phyloP scores from a whole-genome alignment of 345 rosid species.

The Capsella bursapastoris region DNA sequence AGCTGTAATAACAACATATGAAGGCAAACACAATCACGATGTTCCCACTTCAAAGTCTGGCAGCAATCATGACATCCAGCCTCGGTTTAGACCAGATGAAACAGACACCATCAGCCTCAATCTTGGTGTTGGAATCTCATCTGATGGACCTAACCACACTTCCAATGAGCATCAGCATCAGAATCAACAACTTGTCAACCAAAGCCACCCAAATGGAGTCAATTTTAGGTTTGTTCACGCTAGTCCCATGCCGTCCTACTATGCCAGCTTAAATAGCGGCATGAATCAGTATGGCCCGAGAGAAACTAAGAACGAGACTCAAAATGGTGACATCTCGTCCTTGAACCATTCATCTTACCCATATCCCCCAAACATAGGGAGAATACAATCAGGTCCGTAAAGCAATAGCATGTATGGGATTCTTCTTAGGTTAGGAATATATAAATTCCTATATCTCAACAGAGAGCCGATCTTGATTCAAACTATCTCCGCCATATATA shows the following conservation, averaged over 20 bases:
- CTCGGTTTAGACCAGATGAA: constrained; percentile 61
- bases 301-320: constrained; percentile 60
- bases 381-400: constrained; percentile 82
- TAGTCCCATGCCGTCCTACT: constrained; percentile 53
- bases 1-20: constrained; percentile 98
- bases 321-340: constrained; percentile 51
- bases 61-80: constrained; percentile 63
- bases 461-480: constrained; percentile 27
- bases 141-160: constrained; percentile 54
- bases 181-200: constrained; percentile 53
- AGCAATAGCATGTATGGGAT: constrained; percentile 10
- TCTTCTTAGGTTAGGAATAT: constrained; percentile 40
- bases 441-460: constrained; percentile 23
- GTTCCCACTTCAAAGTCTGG: constrained; percentile 78
- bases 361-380: constrained; percentile 73
- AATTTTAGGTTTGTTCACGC: constrained; percentile 62
- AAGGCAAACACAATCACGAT: constrained; percentile 97
- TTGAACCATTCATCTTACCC: constrained; percentile 68
- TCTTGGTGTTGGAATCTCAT: constrained; percentile 87
- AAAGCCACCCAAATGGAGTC: constrained; percentile 50
- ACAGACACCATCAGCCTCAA: constrained; percentile 82
- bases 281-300: constrained; percentile 58
- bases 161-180: constrained; percentile 55
- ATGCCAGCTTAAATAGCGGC: constrained; percentile 62
- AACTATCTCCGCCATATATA: constrained; percentile 27